Percentiles rank a stretch among this genome's conserved stretches.
Conservation (phyloP, 176 grass and related monocot genomes). For the Oryza longistaminata region DNA sequence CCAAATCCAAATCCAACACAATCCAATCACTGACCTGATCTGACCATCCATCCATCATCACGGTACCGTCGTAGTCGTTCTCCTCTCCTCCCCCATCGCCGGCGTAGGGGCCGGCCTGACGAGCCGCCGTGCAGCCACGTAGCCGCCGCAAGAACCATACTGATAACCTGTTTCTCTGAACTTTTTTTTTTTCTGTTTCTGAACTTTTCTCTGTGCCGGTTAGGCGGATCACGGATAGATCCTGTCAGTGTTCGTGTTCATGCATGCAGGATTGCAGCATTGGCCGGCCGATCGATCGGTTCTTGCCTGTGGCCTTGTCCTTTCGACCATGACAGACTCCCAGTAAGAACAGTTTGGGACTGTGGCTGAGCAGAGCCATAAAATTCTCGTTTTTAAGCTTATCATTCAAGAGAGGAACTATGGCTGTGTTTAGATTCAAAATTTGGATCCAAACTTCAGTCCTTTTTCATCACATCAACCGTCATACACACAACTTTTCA, state of each 20-base stretch:
- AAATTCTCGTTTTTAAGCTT: background rate
- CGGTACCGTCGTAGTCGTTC: background rate
- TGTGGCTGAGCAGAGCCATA: constrained; percentile 1
- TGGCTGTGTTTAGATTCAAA: too few relatives aligned
- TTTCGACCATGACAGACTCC: constrained; percentile 9
- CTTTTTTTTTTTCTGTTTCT: background rate
- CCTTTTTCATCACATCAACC: too few relatives aligned
- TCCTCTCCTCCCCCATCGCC: too few relatives aligned
- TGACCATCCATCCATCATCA: background rate
- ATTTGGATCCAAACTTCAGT: too few relatives aligned
- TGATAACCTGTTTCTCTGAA: background rate
- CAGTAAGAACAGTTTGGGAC: background rate
- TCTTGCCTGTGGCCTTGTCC: background rate
- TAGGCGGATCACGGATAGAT: constrained; percentile 7
- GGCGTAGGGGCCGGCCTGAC: constrained; percentile 45
- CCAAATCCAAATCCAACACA: background rate
- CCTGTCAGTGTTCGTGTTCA: background rate
- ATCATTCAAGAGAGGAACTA: background rate
- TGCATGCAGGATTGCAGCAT: background rate
- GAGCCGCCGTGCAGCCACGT: constrained; percentile 41
- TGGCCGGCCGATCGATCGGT: background rate
- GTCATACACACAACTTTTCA: too few relatives aligned
- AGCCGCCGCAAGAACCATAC: background rate
- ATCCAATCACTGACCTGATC: background rate
- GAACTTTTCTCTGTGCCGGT: background rate